Conservation (phyloP, 2,329 filamentous ascomycete genomes). For the Lecanicillium sp. region DNA sequence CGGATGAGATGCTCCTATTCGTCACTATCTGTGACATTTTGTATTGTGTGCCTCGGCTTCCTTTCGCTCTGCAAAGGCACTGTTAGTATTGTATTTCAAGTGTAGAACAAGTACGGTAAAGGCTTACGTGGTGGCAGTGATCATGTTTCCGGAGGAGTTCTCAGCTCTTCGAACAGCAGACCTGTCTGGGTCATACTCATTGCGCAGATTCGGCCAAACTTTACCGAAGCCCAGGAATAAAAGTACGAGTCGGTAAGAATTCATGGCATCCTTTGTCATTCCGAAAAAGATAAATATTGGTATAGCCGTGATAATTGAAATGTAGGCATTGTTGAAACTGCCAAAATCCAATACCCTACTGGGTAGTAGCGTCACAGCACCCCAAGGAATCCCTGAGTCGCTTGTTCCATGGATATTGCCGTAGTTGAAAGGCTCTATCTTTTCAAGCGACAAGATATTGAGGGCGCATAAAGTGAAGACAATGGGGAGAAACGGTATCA, state of each 20-base stretch:
- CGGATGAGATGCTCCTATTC: conserved; percentile 3
- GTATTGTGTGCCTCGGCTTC: not conserved
- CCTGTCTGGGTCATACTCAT: conserved; percentile 31
- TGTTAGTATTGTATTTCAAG: too few species aligned
- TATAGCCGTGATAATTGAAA: conserved; percentile 37
- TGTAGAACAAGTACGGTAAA: not conserved
- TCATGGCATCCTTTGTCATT: conserved; percentile 44
- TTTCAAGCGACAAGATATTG: conserved; percentile 29
- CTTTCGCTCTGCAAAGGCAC: too few species aligned
- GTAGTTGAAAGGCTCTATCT: conserved; percentile 31
- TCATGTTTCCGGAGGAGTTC: not conserved
- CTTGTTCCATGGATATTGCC: conserved; percentile 29
- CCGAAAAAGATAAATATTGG: conserved; percentile 49
- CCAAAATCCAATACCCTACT: conserved; percentile 30
- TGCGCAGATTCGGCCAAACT: conserved; percentile 32
- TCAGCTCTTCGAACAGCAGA: conserved; percentile 1
- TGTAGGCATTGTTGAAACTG: conserved; percentile 39
- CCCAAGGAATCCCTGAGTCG: conserved; percentile 31
- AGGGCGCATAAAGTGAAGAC: conserved; percentile 29
- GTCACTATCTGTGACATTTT: not conserved
- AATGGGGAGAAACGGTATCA: conserved; percentile 44
- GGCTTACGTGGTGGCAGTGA: not conserved
- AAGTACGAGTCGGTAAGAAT: conserved; percentile 35
- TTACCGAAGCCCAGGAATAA: conserved; percentile 33
- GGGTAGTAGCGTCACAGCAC: conserved; percentile 37